phyloP scores from a whole-genome alignment of 1,284 basidiomycete species.

The Fomitiporia mediterranea region DNA sequence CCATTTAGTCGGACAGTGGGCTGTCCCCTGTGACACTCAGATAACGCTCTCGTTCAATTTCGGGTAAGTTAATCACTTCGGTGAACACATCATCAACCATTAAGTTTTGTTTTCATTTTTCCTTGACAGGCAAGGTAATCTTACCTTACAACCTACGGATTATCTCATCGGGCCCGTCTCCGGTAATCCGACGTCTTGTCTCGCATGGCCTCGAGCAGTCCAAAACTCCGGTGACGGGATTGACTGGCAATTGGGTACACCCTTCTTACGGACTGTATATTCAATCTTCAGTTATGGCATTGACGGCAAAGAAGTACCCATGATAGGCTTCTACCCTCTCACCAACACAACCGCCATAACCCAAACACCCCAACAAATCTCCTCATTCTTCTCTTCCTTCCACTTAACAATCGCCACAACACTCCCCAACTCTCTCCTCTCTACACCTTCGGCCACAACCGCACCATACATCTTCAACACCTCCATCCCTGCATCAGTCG shows the following conservation, averaged over 20 bases:
- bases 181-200: conserved; percentile 64
- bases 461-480: conserved; percentile 71
- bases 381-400: conserved; percentile 53
- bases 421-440: conserved; percentile 71
- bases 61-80: conserved; percentile 43
- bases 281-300: conserved; percentile 71
- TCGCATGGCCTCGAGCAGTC: conserved; percentile 76
- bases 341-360: conserved; percentile 40
- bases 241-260: conserved; percentile 81
- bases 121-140: conserved; percentile 44
- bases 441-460: conserved; percentile 61
- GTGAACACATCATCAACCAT: too few relatives aligned
- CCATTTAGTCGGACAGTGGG: conserved; percentile 77
- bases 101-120: not conserved
- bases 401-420: conserved; percentile 66
- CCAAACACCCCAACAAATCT: conserved; percentile 40
- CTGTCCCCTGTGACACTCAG: conserved; percentile 70
- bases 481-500: conserved; percentile 49
- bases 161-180: conserved; percentile 75
- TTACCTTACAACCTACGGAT: conserved; percentile 73
- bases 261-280: conserved; percentile 80
- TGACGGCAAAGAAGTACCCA: conserved; percentile 61
- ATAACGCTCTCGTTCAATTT: conserved; percentile 70
- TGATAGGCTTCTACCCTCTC: conserved; percentile 68
- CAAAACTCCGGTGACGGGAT: conserved; percentile 70